Percentiles rank a stretch among this genome's conserved stretches.
Conservation (phyloP, 768 basidiomycete genomes). For the Lactarius psammicola region DNA sequence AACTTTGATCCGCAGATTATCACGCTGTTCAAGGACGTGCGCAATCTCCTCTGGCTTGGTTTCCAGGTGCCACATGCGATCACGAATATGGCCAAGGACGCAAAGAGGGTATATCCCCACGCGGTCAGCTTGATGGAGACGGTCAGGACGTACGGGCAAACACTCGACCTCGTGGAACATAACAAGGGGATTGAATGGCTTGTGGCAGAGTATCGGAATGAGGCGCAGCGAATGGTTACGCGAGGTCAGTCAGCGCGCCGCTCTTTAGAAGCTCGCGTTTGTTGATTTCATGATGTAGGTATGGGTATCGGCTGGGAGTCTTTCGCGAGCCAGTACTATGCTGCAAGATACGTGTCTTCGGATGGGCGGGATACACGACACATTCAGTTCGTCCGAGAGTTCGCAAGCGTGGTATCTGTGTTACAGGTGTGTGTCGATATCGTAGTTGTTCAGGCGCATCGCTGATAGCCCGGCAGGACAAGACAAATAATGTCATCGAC, state of each 20-base stretch:
- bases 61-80: slow-evolving; percentile 95
- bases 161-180: slow-evolving; percentile 83
- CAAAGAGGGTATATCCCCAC: slow-evolving; percentile 96
- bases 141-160: slow-evolving; percentile 96
- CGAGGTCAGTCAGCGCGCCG: slow-evolving; percentile 58
- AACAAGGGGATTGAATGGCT: slow-evolving; percentile 93
- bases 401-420: slow-evolving; percentile 88
- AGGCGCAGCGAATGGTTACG: slow-evolving; percentile 88
- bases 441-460: not conserved
- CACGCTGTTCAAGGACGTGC: slow-evolving; percentile 96
- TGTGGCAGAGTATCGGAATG: slow-evolving; percentile 91
- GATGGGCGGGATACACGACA: slow-evolving; percentile 86
- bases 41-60: slow-evolving; percentile 92
- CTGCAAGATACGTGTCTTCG: slow-evolving; percentile 69
- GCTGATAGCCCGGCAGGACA: slow-evolving; percentile 56
- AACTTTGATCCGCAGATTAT: slow-evolving; percentile 99
- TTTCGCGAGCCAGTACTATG: slow-evolving; percentile 93
- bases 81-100: slow-evolving; percentile 97
- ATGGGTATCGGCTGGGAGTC: slow-evolving; percentile 97
- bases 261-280: not conserved
- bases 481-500: slow-evolving; percentile 91
- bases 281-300: slow-evolving; percentile 46
- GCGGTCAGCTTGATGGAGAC: slow-evolving; percentile 99
- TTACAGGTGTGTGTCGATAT: slow-evolving; percentile 58
- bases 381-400: slow-evolving; percentile 91